Evolutionary conservation across 2,329 filamentous ascomycete genomes (phyloP).

Genomic region (Alternaria hordeiaustralica): DNA sequence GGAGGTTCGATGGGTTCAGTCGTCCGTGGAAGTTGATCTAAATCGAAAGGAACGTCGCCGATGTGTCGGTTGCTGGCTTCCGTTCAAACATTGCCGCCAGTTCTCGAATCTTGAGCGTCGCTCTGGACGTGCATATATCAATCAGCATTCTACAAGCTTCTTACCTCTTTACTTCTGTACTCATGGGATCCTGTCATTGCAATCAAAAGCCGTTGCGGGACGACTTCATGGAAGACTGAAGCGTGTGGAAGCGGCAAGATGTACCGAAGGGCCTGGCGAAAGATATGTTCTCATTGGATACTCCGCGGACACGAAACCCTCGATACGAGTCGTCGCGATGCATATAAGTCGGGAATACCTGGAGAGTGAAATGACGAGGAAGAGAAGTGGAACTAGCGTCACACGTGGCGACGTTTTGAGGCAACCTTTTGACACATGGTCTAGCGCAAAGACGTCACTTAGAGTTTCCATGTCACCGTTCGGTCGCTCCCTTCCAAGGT

Average conservation of each 20-base stretch:
- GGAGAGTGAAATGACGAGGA: neutral
- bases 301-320: neutral
- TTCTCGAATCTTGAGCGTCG: too few species aligned
- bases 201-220: too few species aligned
- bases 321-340: neutral
- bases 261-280: neutral
- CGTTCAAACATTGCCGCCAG: too few species aligned
- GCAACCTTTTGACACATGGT: neutral
- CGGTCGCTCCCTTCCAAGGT: neutral
- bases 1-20: neutral
- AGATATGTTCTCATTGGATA: too few species aligned
- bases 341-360: neutral
- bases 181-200: too few species aligned
- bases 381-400: neutral
- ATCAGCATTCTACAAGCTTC: too few species aligned
- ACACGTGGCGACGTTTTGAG: neutral
- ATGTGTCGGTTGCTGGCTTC: neutral
- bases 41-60: rapidly evolving
- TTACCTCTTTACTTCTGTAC: too few species aligned
- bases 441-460: neutral
- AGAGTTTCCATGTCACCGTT: neutral
- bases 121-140: too few species aligned
- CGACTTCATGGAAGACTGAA: neutral
- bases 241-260: neutral
- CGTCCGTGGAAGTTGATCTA: neutral